Evolutionary conservation across 2,329 filamentous ascomycete species (phyloP).

Genomic region (Ceratocystis alfenasii): DNA sequence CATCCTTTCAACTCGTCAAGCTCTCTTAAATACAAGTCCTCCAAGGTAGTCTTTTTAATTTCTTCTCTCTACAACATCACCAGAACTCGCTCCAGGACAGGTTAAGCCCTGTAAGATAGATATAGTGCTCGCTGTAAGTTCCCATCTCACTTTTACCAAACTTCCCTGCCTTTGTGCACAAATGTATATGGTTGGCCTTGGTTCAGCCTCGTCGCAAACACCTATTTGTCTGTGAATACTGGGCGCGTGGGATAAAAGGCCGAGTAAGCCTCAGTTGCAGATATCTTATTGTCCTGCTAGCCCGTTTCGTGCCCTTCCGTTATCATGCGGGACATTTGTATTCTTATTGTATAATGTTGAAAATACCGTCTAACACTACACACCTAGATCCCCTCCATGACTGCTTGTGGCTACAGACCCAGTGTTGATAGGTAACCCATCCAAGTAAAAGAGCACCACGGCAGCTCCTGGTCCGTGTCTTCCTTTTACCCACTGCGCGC

Average conservation of each 20-base stretch:
- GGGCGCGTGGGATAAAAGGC: neutral
- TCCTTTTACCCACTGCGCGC: neutral
- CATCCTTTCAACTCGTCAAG: neutral
- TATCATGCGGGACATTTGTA: no score
- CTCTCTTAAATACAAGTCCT: neutral
- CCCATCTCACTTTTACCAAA: neutral
- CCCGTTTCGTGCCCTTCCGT: no score
- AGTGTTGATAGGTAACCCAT: neutral
- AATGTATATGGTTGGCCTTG: neutral
- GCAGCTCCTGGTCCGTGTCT: neutral
- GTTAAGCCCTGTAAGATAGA: neutral
- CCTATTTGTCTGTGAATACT: neutral
- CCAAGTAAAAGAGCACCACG: neutral
- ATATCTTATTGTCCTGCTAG: neutral
- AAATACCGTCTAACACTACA: neutral
- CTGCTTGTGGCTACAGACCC: neutral
- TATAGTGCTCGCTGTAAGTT: constrained; percentile 14
- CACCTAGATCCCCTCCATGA: constrained; percentile 4
- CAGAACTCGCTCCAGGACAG: neutral
- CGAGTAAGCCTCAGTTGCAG: neutral
- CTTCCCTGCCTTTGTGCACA: neutral
- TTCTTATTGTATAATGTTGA: neutral
- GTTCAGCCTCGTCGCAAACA: constrained; percentile 22
- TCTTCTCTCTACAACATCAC: neutral
- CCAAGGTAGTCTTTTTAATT: neutral